These are phyloP conservation scores for Trametes maxima DNA, from an alignment of 768 basidiomycete species.

Conservation along the genomic window DNA sequence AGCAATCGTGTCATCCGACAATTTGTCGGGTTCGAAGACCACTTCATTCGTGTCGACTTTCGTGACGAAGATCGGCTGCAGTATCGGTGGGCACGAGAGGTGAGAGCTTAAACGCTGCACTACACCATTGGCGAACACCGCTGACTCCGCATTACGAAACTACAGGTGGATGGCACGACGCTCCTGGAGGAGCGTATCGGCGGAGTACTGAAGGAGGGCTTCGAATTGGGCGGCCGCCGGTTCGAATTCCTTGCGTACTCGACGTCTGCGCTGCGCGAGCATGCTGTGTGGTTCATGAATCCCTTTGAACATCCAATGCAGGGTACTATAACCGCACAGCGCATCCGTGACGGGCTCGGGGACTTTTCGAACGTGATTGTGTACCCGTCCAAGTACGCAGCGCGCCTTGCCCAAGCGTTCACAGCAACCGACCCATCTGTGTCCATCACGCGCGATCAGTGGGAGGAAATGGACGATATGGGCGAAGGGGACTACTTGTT, in stretches of 20 bases:
- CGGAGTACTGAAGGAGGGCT: conserved; percentile 49
- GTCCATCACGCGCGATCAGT: conserved; percentile 53
- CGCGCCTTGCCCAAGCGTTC: conserved; percentile 82
- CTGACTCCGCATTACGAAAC: background rate
- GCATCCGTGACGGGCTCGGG: conserved; percentile 66
- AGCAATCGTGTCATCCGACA: conserved; percentile 80
- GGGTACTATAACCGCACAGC: conserved; percentile 52
- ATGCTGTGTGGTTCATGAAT: conserved; percentile 81
- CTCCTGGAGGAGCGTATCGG: conserved; percentile 32
- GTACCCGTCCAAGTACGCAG: conserved; percentile 78
- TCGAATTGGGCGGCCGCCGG: conserved; percentile 65
- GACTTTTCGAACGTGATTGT: conserved; percentile 54
- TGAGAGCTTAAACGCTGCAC: conserved; percentile 30
- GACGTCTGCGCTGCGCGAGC: conserved; percentile 72
- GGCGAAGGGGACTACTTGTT: conserved; percentile 47
- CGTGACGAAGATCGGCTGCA: conserved; percentile 80
- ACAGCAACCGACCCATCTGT: conserved; percentile 80
- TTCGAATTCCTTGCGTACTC: conserved; percentile 89
- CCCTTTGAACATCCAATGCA: conserved; percentile 54
- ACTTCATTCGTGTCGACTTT: conserved; percentile 84
- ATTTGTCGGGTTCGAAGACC: conserved; percentile 59
- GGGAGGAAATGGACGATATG: conserved; percentile 66
- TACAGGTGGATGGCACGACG: conserved; percentile 30
- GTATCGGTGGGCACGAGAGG: conserved; percentile 69
- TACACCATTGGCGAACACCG: too few species aligned